Evolutionary conservation across 371 early-diverging fungal species (phyloP).

Genomic region (Rhizopus stolonifer): DNA sequence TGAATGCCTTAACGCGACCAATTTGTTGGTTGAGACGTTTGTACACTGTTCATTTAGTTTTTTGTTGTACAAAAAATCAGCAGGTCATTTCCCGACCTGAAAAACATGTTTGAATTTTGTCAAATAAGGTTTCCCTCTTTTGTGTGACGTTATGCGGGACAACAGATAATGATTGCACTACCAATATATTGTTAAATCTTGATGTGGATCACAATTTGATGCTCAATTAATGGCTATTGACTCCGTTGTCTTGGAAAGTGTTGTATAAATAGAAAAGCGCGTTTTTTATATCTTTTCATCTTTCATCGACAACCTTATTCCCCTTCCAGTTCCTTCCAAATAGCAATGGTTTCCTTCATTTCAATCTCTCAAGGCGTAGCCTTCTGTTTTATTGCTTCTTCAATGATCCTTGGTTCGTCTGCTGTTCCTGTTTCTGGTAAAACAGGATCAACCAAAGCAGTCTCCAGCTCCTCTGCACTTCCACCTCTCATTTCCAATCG

Average conservation of each 20-base stretch:
- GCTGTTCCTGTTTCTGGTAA: slow-evolving; percentile 10
- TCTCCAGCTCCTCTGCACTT: neutral
- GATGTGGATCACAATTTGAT: no score
- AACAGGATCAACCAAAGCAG: neutral
- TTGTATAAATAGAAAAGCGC: neutral
- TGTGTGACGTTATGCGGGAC: no score
- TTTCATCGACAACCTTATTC: neutral
- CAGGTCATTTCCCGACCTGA: no score
- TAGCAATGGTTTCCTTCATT: slow-evolving; percentile 15
- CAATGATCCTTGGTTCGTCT: slow-evolving; percentile 4
- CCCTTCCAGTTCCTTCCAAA: neutral
- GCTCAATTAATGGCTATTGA: no score
- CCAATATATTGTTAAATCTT: no score
- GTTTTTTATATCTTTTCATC: neutral
- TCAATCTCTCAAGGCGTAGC: slow-evolving; percentile 6
- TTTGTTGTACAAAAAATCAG: no score
- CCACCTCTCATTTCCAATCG: slow-evolving; percentile 15
- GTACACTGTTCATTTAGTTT: no score
- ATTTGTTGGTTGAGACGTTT: no score
- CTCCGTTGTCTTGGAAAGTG: neutral
- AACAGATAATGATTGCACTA: no score
- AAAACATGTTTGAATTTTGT: no score
- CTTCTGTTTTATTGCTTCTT: neutral
- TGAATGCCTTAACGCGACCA: no score
- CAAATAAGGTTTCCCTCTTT: no score